Base-by-base conservation (phyloP, 306 rosid genomes). In the Vigna radiata region DNA sequence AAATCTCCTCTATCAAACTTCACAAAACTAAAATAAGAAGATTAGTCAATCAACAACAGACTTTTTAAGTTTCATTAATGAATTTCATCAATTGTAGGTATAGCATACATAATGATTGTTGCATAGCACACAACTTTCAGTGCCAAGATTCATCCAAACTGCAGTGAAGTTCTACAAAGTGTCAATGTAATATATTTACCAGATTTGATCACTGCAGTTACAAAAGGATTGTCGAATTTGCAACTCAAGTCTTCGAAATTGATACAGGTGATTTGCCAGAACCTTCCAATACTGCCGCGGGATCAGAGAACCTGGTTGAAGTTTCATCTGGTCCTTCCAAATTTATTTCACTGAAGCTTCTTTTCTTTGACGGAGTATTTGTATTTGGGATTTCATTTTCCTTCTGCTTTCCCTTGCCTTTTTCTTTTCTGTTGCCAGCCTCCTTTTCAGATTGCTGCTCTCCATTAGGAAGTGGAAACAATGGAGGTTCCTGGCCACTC, bases 401-500 rank as follows among this genome's bases (percentile, higher is more conserved):
- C 16, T 44, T 77, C 67, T 83, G 89, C 79, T 88, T 87, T 58
- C 82, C 97, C 80, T 88, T 89, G 7, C 82, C 97, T 83, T 90
- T 93, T 56, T 75, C 93, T 69, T 82, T 88, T 15, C 76, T 87
- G 70, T 54, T 87, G 68, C 68, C 87, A 16, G 53, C 76, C 74
- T 81, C 91, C 75, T 83, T 88, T 36, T 67, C 86, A 25, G 85
- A 72, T 67, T 84, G 84, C 10, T 88, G 78, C 9, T 83, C 91
- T 58, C 72, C 88, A 76, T 83, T 78, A 11, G 49, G 83, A 53
- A 78, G 80, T 60, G 92, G 92, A 89, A 89, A 92, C 58, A 92
- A 72, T 17, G 98, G 98, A 73, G 94, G 96, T 59, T 95, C 99
- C 74, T 82, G 84, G 46, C 97, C 97, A 70, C 97, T 90, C 84